Base-by-base conservation (phyloP, 139 green algal genomes). In the Ulvella scutata region DNA sequence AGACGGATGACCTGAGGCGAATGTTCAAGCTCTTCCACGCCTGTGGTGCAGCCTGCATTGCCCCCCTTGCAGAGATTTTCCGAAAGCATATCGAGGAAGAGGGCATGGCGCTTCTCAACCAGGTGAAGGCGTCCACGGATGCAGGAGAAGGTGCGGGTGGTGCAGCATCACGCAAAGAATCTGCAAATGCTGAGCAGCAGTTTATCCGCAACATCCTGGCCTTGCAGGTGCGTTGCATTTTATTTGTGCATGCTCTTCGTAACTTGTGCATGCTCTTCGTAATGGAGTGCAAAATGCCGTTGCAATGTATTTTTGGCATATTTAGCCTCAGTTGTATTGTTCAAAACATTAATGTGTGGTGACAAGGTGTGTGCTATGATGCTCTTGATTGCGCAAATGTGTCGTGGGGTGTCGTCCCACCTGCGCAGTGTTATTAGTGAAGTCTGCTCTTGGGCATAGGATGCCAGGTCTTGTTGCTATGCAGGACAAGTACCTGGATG, bases 11-110 rank as follows among this genome's bases (percentile, higher is more conserved):
- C 85, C 83, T 99, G 51, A 82, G 83, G 3, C 87, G 95, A 60
- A 97, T 99, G 95, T 99, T 92, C 88, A 86, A 91, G n/a, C 87
- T 99, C 23, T 99, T 98, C 83, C 82, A 82, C 17, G 88, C 92
- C 38, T 67, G 51, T 23, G 51, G 51, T 26, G 51, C 51, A 36
- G 51, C 51, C 6, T 67, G 51, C 17, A 90, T 98, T 40, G 87
- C 96, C 35, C 94, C 95, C 13, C 87, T 99, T 36, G 89, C 92
- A 4, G 86, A 93, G 3, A 90, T 93, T 29, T 98, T 97, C 87
- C 89, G 88, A 77, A 82, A 91, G 77, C 93, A 98, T 74, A 89
- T 99, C 61, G 94, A 98, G 78, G 81, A 78, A 13, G 94, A 98
- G 82, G 95, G 91, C 76, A 92, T 89, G 81, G 88, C 89, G 76